Evolutionary conservation across 345 rosid genomes (phyloP).

Genomic region (Arabis hirsuta): DNA sequence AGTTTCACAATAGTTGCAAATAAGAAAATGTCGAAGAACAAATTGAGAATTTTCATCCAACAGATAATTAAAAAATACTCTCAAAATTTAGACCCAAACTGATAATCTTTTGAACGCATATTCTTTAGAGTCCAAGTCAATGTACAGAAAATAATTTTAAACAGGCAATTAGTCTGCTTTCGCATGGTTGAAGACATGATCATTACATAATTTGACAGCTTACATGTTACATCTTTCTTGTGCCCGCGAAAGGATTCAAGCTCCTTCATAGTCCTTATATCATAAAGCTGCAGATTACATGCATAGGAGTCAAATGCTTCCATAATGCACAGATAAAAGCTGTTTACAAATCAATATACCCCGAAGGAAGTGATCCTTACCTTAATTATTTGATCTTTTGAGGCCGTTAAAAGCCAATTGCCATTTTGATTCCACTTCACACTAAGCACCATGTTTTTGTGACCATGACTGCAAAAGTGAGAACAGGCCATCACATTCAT

Average conservation of each 20-base stretch:
- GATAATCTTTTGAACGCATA: slow-evolving; percentile 10
- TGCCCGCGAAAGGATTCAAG: slow-evolving; percentile 98
- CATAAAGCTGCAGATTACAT: slow-evolving; percentile 71
- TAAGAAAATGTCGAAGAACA: slow-evolving; percentile 20
- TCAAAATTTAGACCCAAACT: background rate
- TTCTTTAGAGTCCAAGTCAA: slow-evolving; percentile 2
- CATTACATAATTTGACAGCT: slow-evolving; percentile 41
- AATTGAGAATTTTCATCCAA: background rate
- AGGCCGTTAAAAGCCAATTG: slow-evolving; percentile 94
- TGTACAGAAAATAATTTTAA: slow-evolving; percentile 11
- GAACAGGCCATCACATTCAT: slow-evolving; percentile 32
- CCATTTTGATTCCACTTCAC: slow-evolving; percentile 99
- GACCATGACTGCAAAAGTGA: slow-evolving; percentile 84
- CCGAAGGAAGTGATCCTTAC: slow-evolving; percentile 44
- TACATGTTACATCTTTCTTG: slow-evolving; percentile 89
- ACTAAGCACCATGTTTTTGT: slow-evolving; percentile 93
- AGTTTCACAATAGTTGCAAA: slow-evolving; percentile 14
- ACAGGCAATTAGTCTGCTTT: slow-evolving; percentile 3
- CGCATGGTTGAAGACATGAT: slow-evolving; percentile 30
- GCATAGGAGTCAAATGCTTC: slow-evolving; percentile 26
- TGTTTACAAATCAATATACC: background rate
- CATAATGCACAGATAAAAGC: background rate
- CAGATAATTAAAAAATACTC: slow-evolving; percentile 2
- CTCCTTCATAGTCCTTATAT: slow-evolving; percentile 98
- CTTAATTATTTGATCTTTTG: slow-evolving; percentile 97